Percentiles rank a stretch among this genome's conserved stretches.
Evolutionary conservation across 306 rosid species (phyloP).

Genomic region (Hippophae tibetana): DNA sequence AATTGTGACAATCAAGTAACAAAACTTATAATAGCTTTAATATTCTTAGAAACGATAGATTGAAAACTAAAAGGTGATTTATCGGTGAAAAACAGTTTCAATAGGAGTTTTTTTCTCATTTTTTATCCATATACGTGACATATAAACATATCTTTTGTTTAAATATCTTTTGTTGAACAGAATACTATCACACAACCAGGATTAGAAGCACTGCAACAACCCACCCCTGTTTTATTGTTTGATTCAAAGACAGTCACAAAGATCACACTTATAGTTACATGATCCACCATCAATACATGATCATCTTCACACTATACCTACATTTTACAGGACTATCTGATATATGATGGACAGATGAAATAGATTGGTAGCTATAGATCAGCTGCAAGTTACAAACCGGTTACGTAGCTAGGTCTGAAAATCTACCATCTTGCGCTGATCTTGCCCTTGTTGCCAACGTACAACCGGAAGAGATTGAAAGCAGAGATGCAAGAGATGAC

Average conservation of each 20-base stretch:
- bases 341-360: background rate
- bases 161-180: no score
- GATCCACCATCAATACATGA: background rate
- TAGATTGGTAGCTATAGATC: background rate
- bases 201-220: background rate
- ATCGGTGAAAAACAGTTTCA: no score
- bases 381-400: background rate
- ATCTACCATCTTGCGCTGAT: conserved; percentile 32
- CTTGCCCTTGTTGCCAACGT: conserved; percentile 44
- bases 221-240: background rate
- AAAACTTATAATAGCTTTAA: no score
- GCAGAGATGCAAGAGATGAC: conserved; percentile 64
- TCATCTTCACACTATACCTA: background rate
- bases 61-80: no score
- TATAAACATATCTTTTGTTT: no score
- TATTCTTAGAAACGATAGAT: no score
- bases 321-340: background rate
- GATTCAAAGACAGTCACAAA: background rate
- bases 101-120: no score
- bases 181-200: no score
- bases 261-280: background rate
- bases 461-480: conserved; percentile 78
- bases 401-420: background rate
- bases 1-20: no score
- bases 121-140: no score